Percentiles rank a stretch among this genome's conserved stretches.
Evolutionary conservation across 305 asterid genomes (phyloP).

Genomic region (Fraxinus latifolia): DNA sequence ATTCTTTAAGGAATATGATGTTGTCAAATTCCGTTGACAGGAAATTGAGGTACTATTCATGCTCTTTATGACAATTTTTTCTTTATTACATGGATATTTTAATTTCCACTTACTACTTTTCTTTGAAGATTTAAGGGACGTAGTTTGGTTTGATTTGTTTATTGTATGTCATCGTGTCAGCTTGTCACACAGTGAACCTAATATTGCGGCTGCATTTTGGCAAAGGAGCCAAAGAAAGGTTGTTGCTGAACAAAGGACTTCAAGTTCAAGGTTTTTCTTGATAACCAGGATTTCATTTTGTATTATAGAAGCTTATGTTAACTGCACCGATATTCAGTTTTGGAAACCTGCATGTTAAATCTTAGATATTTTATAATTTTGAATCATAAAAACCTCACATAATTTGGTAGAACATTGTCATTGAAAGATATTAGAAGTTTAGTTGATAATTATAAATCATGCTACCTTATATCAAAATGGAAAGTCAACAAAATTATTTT

Average conservation of each 20-base stretch:
- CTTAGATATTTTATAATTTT: constrained; percentile 10
- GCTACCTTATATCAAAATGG: not conserved
- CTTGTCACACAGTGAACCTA: constrained; percentile 83
- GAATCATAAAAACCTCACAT: not conserved
- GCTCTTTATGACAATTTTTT: constrained; percentile 7
- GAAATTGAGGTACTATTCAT: constrained; percentile 57
- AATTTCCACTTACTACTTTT: not conserved
- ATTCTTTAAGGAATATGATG: constrained; percentile 77
- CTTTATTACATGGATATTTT: not conserved
- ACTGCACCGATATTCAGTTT: constrained; percentile 7
- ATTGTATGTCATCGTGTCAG: not conserved
- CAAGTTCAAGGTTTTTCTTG: constrained; percentile 79
- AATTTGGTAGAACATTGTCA: not conserved
- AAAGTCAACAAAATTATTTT: not conserved
- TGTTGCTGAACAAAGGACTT: constrained; percentile 83
- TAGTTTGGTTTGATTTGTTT: not conserved
- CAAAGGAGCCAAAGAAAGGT: constrained; percentile 87
- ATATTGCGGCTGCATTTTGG: constrained; percentile 85
- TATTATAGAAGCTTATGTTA: constrained; percentile 13
- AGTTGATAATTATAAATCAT: not conserved
- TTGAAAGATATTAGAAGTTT: not conserved
- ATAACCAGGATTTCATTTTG: constrained; percentile 26
- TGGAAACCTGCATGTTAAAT: not conserved
- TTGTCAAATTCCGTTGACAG: constrained; percentile 75
- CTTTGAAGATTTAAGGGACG: not conserved